Evolutionary conservation across 176 grass and related monocot genomes (phyloP).

Genomic region (Ensete glaucum): DNA sequence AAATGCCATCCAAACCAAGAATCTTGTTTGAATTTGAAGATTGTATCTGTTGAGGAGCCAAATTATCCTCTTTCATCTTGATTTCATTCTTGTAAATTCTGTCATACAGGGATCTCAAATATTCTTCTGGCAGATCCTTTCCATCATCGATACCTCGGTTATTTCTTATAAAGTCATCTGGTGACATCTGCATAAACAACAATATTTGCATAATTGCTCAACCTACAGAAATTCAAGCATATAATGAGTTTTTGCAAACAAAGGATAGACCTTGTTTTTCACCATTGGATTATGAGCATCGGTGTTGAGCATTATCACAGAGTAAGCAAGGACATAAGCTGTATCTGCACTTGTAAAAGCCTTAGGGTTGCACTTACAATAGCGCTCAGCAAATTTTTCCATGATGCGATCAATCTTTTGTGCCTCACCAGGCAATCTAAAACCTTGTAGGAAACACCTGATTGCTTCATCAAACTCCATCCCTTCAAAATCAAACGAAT

Average conservation of each 20-base stretch:
- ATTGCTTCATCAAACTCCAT: constrained; percentile 95
- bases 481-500: constrained; percentile 90
- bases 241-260: constrained; percentile 23
- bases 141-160: constrained; percentile 95
- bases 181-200: constrained; percentile 77
- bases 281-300: constrained; percentile 97
- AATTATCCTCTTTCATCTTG: constrained; percentile 97
- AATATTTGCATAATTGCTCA: constrained; percentile 20
- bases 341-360: constrained; percentile 95
- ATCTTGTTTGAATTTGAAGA: constrained; percentile 84
- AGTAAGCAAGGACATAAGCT: constrained; percentile 98
- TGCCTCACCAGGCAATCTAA: constrained; percentile 95
- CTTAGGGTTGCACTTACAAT: constrained; percentile 93
- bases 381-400: constrained; percentile 96
- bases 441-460: constrained; percentile 78
- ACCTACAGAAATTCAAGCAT: not conserved
- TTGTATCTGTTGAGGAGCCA: constrained; percentile 78
- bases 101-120: constrained; percentile 93
- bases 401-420: constrained; percentile 97
- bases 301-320: constrained; percentile 95
- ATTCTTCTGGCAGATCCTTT: constrained; percentile 93
- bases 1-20: constrained; percentile 92
- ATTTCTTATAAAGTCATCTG: constrained; percentile 97
- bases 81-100: constrained; percentile 95
- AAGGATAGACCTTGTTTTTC: constrained; percentile 70